These are phyloP conservation scores for Volutella citrinella DNA, from an alignment of 2,329 filamentous ascomycete species.

Conservation along the genomic window DNA sequence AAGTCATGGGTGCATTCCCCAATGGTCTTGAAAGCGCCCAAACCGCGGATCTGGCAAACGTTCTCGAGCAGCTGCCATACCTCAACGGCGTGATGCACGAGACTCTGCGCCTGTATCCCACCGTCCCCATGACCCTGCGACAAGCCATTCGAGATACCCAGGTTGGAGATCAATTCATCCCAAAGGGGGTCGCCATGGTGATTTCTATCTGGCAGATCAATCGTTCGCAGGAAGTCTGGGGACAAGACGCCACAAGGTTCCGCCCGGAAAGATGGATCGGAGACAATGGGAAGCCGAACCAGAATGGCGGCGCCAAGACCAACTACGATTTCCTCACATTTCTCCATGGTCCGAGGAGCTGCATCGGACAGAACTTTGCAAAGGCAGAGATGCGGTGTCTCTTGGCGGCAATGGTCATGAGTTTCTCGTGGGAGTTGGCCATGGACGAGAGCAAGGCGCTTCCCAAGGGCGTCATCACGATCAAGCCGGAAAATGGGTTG, in stretches of 20 bases:
- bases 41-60: no score
- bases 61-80: slow-evolving; percentile 38
- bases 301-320: slow-evolving; percentile 63
- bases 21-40: no score
- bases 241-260: slow-evolving; percentile 32
- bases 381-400: slow-evolving; percentile 72
- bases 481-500: slow-evolving; percentile 64
- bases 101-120: slow-evolving; percentile 38
- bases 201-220: slow-evolving; percentile 30
- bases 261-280: slow-evolving; percentile 58
- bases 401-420: slow-evolving; percentile 63
- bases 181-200: slow-evolving; percentile 33
- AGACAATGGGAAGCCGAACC: slow-evolving; percentile 49
- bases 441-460: slow-evolving; percentile 59
- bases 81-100: slow-evolving; percentile 43
- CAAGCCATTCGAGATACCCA: slow-evolving; percentile 29
- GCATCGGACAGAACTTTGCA: slow-evolving; percentile 75
- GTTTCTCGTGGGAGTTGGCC: slow-evolving; percentile 55
- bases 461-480: slow-evolving; percentile 63
- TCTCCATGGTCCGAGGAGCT: slow-evolving; percentile 76
- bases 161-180: slow-evolving; percentile 32
- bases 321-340: slow-evolving; percentile 77
- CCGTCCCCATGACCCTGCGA: slow-evolving; percentile 31
- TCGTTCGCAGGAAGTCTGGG: slow-evolving; percentile 32
- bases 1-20: no score